phyloP scores from a whole-genome alignment of 2,329 filamentous ascomycete species.

The Claviceps digitariae region DNA sequence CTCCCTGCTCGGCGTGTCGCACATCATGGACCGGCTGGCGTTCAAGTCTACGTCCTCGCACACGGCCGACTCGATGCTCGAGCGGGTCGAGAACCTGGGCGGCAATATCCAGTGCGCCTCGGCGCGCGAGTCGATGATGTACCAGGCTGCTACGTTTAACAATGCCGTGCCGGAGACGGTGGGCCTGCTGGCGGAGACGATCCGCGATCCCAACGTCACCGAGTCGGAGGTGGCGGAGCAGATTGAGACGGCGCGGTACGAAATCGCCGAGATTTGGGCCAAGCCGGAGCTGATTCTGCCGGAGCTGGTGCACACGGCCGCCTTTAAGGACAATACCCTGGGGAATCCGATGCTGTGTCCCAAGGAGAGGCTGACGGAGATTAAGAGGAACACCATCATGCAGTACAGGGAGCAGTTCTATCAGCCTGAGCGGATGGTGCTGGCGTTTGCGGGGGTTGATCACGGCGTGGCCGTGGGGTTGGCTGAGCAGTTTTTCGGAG shows the following conservation, averaged over 20 bases:
- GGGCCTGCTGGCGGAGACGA: conserved; percentile 81
- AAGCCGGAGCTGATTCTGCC: conserved; percentile 94
- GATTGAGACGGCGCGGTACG: conserved; percentile 82
- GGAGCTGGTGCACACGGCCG: conserved; percentile 88
- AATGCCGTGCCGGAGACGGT: conserved; percentile 72
- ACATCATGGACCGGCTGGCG: conserved; percentile 89
- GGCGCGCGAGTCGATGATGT: conserved; percentile 93
- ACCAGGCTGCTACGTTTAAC: conserved; percentile 97
- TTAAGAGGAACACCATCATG: conserved; percentile 59
- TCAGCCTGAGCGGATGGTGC: conserved; percentile 78
- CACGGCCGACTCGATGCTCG: conserved; percentile 72
- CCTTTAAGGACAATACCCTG: conserved; percentile 90
- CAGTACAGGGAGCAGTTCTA: conserved; percentile 77
- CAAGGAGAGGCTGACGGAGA: conserved; percentile 62
- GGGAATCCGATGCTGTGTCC: conserved; percentile 90
- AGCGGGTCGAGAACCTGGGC: conserved; percentile 74
- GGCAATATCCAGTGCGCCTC: conserved; percentile 97
- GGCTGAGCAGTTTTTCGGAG: conserved; percentile 77
- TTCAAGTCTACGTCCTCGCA: conserved; percentile 76
- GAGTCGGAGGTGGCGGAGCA: conserved; percentile 79
- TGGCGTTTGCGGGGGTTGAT: conserved; percentile 86
- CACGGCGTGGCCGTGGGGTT: conserved; percentile 69
- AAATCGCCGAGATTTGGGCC: conserved; percentile 94
- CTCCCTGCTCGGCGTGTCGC: conserved; percentile 74
- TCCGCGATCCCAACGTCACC: conserved; percentile 72